Base-by-base conservation (phyloP, 768 basidiomycete species). In the Naganishia vaughanmartiniae region DNA sequence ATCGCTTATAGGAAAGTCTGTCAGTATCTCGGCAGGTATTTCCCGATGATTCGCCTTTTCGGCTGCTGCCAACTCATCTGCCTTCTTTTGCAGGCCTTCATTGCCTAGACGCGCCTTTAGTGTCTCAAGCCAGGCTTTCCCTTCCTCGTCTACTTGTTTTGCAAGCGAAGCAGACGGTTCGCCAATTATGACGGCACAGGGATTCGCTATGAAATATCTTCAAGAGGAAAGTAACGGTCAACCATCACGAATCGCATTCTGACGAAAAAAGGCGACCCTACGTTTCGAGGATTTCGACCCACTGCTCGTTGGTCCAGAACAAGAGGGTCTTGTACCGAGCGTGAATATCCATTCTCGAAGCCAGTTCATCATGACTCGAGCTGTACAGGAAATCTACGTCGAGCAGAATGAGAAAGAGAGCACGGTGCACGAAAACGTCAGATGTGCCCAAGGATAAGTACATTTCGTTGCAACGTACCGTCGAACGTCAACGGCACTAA, bases 111-210 rank as follows among this genome's bases (percentile, higher is more conserved):
- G 79, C 71, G 85, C 82, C 36, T 89, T 85, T 78, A 93, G 91
- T 10, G 83, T 84, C 3, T 85, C 86, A 30, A 93, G 83, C 66
- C 94, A 88, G 17, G 84, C 85, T 79, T 90, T 92, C 79, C 96
- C 93, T 39, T 89, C 88, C 54, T 84, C 84, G 74, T 93, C 91
- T 24, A 98, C 84, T 73, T 87, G 88, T 42, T 89, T 88, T 0
- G 90, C 90, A 33, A 98, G 85, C 14, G 82, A 83, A 3, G 92
- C 89, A 0, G 96, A 98, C 4, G 96, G 96, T 77, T 88, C 91
- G 26, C 94, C 95, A 34, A 88, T 67, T 56, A 97, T 84, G n/a
- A 91, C 87, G 55, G 91, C 84, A 24, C 87, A 87, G 24, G 88
- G 85, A 0, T 87, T 86, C 67, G 90, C 85, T 60, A 93, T 83